phyloP scores from a whole-genome alignment of 805 yeast genomes.

The Lipomyces sp. region DNA sequence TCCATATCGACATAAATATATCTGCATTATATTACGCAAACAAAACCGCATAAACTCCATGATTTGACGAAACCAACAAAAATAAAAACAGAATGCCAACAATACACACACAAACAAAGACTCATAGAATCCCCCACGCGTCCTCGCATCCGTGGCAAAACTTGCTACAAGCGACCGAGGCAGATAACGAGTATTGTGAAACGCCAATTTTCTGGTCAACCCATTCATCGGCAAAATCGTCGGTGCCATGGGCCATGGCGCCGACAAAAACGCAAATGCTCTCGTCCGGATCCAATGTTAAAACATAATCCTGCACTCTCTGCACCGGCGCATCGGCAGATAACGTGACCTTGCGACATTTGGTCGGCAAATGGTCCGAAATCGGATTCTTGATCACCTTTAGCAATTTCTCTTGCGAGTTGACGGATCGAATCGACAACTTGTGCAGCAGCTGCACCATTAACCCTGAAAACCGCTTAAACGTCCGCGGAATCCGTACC shows the following conservation, averaged over 20 bases:
- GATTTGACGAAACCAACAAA: neutral
- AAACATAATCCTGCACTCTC: conserved; percentile 86
- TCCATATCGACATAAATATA: too few species aligned
- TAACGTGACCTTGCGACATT: conserved; percentile 90
- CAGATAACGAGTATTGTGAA: conserved; percentile 92
- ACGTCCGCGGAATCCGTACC: conserved; percentile 97
- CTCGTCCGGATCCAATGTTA: conserved; percentile 80
- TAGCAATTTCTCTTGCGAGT: conserved; percentile 90
- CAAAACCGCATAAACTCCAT: too few species aligned
- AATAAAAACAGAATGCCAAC: neutral
- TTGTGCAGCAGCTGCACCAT: conserved; percentile 97
- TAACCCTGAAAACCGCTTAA: conserved; percentile 94
- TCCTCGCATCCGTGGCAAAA: conserved; percentile 99
- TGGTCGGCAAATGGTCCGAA: conserved; percentile 94
- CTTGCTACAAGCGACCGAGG: conserved; percentile 97
- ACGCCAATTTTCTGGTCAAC: conserved; percentile 97
- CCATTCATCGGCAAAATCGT: conserved; percentile 94
- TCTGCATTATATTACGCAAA: too few species aligned
- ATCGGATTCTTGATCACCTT: conserved; percentile 97
- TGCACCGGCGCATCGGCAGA: conserved; percentile 87
- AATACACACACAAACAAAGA: neutral
- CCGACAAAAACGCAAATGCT: conserved; percentile 98
- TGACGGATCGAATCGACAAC: conserved; percentile 89
- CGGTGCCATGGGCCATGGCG: conserved; percentile 99
- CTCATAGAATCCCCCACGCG: conserved; percentile 80